These are phyloP conservation scores for Suillus decipiens DNA, from an alignment of 768 basidiomycete genomes.

Conservation along the genomic window DNA sequence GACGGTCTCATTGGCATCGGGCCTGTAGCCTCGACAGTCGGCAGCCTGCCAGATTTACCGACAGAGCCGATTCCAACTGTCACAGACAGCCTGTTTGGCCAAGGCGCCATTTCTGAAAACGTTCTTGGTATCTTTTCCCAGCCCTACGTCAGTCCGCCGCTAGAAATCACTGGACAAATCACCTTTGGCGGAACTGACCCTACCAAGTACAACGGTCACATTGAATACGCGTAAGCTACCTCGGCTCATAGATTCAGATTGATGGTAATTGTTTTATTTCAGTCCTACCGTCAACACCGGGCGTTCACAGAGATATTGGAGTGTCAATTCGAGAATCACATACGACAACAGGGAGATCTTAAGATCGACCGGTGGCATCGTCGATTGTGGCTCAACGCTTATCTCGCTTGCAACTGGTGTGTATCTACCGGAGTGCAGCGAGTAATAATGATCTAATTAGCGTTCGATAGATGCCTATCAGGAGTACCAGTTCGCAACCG, in stretches of 20 bases:
- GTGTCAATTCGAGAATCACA: slow-evolving; percentile 55
- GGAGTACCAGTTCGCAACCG: slow-evolving; percentile 22
- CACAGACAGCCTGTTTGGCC: slow-evolving; percentile 50
- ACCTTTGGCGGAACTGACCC: slow-evolving; percentile 46
- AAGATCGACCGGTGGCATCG: slow-evolving; percentile 50
- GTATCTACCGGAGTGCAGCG: slow-evolving; percentile 9
- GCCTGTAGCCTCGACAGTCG: slow-evolving; percentile 54
- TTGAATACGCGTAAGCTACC: slow-evolving; percentile 44
- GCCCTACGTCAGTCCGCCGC: slow-evolving; percentile 38
- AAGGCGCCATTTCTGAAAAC: slow-evolving; percentile 41
- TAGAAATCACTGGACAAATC: slow-evolving; percentile 50
- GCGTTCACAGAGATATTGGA: slow-evolving; percentile 57
- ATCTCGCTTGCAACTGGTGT: slow-evolving; percentile 46
- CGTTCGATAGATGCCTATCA: slow-evolving; percentile 26
- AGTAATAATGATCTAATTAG: background rate
- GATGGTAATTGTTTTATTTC: no score
- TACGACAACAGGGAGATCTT: slow-evolving; percentile 52
- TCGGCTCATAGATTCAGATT: background rate
- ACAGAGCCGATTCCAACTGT: slow-evolving; percentile 49
- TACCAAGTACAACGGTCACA: slow-evolving; percentile 33
- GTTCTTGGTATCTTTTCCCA: slow-evolving; percentile 53
- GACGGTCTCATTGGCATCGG: slow-evolving; percentile 74
- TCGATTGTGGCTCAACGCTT: slow-evolving; percentile 61
- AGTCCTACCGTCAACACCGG: slow-evolving; percentile 44
- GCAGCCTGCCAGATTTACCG: slow-evolving; percentile 22